Conservation (phyloP, 1,284 basidiomycete species). For the Mycena citricolor region DNA sequence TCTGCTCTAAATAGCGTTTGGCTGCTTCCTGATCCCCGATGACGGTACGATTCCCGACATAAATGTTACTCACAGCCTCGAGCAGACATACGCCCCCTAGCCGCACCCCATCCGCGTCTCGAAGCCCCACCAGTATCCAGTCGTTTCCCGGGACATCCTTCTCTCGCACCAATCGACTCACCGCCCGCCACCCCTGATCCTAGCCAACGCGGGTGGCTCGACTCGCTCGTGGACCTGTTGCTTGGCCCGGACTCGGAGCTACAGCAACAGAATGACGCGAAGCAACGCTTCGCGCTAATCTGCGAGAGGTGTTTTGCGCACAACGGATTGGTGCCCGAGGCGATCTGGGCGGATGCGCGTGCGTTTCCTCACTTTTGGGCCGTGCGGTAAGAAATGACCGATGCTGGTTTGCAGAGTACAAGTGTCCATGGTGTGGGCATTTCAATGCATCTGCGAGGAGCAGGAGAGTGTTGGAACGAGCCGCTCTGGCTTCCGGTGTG, state of each 20-base stretch:
- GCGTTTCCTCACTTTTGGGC: conserved; percentile 32
- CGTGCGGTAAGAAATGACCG: no score
- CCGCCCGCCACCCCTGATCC: conserved; percentile 40
- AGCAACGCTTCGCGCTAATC: conserved; percentile 82
- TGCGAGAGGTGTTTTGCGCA: conserved; percentile 92
- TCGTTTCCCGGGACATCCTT: no score
- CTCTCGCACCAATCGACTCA: no score
- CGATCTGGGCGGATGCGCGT: conserved; percentile 90
- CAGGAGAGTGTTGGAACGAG: no score
- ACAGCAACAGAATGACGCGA: conserved; percentile 50
- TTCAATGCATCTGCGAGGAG: conserved; percentile 58
- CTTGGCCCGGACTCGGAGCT: conserved; percentile 88
- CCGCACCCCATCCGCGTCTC: no score
- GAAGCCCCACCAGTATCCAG: no score
- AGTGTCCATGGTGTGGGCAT: conserved; percentile 73
- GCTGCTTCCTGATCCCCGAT: no score
- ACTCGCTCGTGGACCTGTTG: conserved; percentile 84
- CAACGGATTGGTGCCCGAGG: conserved; percentile 91
- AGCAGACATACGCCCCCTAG: no score
- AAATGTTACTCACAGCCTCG: no score
- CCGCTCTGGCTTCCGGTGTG: no score
- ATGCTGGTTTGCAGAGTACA: conserved; percentile 76
- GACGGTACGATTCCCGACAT: no score
- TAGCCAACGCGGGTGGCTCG: conserved; percentile 85
- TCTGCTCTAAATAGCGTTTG: no score